These are phyloP conservation scores for Trichoderma gamsii DNA, from an alignment of 495 filamentous ascomycete species.

Conservation along the genomic window DNA sequence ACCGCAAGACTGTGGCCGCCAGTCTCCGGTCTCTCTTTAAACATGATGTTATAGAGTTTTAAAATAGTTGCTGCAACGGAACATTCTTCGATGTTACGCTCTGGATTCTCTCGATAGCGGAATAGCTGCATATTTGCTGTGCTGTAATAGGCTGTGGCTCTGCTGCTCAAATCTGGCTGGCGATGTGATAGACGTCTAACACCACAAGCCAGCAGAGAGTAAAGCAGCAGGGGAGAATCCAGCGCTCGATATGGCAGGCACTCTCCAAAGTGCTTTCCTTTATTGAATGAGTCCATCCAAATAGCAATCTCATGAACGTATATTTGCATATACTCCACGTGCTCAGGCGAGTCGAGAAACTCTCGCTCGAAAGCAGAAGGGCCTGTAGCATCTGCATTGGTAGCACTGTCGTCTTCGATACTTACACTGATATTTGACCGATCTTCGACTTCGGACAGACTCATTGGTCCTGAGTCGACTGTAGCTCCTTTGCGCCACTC, in stretches of 20 bases:
- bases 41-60: conserved; percentile 91
- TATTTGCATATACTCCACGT: conserved; percentile 78
- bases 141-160: conserved; percentile 72
- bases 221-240: conserved; percentile 81
- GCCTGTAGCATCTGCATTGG: background rate
- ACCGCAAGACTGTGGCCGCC: conserved; percentile 80
- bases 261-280: conserved; percentile 81
- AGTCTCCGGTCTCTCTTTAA: conserved; percentile 57
- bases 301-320: conserved; percentile 87
- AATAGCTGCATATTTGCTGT: conserved; percentile 70
- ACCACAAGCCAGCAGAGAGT: conserved; percentile 85
- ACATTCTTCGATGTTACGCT: conserved; percentile 77
- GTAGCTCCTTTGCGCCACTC: background rate
- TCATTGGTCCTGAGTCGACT: background rate
- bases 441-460: background rate
- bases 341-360: conserved; percentile 64
- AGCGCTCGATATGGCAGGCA: conserved; percentile 76
- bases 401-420: background rate
- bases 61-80: conserved; percentile 85
- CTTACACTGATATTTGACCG: background rate
- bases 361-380: conserved; percentile 31
- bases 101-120: conserved; percentile 67
- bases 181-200: conserved; percentile 71
- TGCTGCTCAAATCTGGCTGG: conserved; percentile 56
- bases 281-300: conserved; percentile 93